phyloP scores from a whole-genome alignment of 495 filamentous ascomycete genomes.

The Daldinia loculata region DNA sequence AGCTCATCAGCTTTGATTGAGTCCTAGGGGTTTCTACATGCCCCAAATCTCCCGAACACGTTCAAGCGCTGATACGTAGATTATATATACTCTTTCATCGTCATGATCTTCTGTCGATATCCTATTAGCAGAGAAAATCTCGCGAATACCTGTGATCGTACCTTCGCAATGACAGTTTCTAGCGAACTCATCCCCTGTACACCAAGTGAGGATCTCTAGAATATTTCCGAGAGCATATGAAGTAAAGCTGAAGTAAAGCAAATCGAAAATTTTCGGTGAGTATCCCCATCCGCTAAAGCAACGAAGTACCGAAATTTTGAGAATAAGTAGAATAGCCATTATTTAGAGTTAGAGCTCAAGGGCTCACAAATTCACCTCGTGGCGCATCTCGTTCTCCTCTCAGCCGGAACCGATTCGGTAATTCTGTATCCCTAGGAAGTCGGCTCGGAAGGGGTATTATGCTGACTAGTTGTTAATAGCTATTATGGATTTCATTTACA shows the following conservation, averaged over 20 bases:
- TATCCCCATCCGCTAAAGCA: neutral
- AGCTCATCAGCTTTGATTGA: neutral
- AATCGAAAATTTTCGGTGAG: neutral
- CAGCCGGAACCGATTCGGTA: neutral
- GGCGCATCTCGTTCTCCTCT: neutral
- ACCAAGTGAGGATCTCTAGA: neutral
- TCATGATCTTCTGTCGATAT: neutral
- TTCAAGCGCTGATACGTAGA: neutral
- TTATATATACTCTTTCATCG: neutral
- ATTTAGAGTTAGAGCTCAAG: neutral
- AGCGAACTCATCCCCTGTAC: neutral
- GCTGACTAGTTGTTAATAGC: neutral
- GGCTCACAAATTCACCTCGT: neutral
- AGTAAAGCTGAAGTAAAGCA: neutral
- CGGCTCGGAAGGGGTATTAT: neutral
- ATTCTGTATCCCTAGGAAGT: neutral
- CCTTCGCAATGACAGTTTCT: neutral
- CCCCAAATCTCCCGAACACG: neutral
- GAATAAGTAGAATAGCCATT: neutral
- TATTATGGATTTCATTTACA: neutral
- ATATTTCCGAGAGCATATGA: neutral
- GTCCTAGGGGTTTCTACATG: neutral
- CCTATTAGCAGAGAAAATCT: neutral
- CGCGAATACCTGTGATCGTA: neutral
- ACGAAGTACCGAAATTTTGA: neutral